Evolutionary conservation across 2,329 filamentous ascomycete genomes (phyloP), one percentile per base, ranked within the genome.

Genomic region (Diplodia intermedia): DNA sequence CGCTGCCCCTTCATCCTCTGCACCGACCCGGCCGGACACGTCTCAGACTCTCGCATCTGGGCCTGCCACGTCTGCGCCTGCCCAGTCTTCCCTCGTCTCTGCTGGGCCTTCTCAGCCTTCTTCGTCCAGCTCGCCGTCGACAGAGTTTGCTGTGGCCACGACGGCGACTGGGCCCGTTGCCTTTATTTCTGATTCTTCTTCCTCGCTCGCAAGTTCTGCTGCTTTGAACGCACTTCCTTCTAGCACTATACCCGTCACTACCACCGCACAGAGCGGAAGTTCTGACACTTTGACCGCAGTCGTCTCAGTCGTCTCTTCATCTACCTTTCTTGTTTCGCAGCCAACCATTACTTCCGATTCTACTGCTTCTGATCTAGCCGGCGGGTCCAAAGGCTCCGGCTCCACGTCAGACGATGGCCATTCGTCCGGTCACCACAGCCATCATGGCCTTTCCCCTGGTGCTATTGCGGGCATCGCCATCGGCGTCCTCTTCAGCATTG

Each of bases 201-300:
- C 43, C 18, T n/a, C 33, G 43, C 23, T 47, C 49, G 60, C 60
- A 63, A 63, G 60, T 52, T 63, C 60, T 52, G 31, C 60, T 52
- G 31, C 47, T 63, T 50, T 38, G 47, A 52, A 52, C 60, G 26
- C 31, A 23, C 47, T 63, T 63, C 60, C 62, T 36, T 36, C 62
- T 55, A 65, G 62, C 62, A 55, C 50, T 38, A 29, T 55, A 18
- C 49, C 62, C 52, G 40, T 18, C 40, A 40, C 33, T 3, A 47
- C 62, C 43, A 26, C 50, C 43, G 62, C 49, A 54, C 49, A 40
- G 52, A 55, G 26, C 31, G 50, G 49, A 66, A 57, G 40, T 20
- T 66, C 65, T 66, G 52, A 66, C 53, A 55, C 53, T 57, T 66
- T 38, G 40, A 56, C 53, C 40, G n/a, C 53, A 66, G 65, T 57